A percentile compares a stretch with the other conserved stretches of the same genome.
phyloP scores from a whole-genome alignment of 371 early-diverging fungal genomes.

The Circinella minor region DNA sequence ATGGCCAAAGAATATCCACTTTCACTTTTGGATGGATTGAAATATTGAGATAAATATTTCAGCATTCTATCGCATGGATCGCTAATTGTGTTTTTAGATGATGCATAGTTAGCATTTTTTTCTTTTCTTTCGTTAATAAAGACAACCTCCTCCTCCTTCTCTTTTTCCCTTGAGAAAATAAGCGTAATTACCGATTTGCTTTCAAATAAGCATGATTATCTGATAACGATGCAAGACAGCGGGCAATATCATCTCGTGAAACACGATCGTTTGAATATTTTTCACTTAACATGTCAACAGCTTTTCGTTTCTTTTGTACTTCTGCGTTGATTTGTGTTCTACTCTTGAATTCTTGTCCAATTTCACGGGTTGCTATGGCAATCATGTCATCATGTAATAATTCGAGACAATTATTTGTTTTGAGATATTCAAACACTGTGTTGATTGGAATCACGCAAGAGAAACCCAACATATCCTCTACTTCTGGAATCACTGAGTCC shows the following conservation, averaged over 20 bases:
- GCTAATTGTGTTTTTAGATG: constrained; percentile 31
- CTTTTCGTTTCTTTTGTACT: constrained; percentile 86
- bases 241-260: constrained; percentile 75
- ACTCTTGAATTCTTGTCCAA: constrained; percentile 79
- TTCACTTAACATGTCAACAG: constrained; percentile 81
- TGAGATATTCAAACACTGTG: constrained; percentile 83
- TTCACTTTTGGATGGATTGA: constrained; percentile 62
- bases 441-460: constrained; percentile 82
- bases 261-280: constrained; percentile 70
- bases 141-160: too few species aligned
- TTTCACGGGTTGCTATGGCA: constrained; percentile 88
- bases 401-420: constrained; percentile 63
- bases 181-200: constrained; percentile 64
- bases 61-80: constrained; percentile 97
- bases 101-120: not conserved
- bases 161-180: too few species aligned
- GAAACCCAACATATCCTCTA: constrained; percentile 86
- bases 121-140: not conserved
- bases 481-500: constrained; percentile 89
- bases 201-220: constrained; percentile 94
- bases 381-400: constrained; percentile 84
- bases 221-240: constrained; percentile 92
- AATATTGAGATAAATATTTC: constrained; percentile 73
- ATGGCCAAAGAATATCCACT: constrained; percentile 86
- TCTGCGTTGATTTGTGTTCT: constrained; percentile 81